Evolutionary conservation across 768 basidiomycete species (phyloP), one percentile per base, ranked within the genome.

Genomic region (Rhizopogon vulgaris): DNA sequence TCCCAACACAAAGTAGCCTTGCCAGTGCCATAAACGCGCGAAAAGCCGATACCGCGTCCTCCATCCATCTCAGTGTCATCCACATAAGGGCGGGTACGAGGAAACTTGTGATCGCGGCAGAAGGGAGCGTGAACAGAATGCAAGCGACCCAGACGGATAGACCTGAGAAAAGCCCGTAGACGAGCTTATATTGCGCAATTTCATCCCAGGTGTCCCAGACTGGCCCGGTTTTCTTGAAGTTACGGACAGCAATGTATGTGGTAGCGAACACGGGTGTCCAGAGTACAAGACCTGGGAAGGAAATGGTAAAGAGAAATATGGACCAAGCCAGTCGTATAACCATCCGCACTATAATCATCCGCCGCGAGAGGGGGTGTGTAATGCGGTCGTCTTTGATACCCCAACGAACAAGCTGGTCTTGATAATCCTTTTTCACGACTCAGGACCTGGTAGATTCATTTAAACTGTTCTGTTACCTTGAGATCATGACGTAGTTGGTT

Each of bases 121-220:
- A 66, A 3, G 83, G 87, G 59, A 87, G 73, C 0, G 88, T 89
- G 38, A 84, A 34, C 34, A 83, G 34, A 27, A 82, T 69, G 11
- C 78, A 68, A 15, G 65, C 54, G 32, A 75, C 49, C 81, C 88
- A 91, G 28, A 91, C 87, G 48, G 76, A 70, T 3, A 87, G 53
- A 1, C 89, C 90, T 0, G 89, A 84, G 8, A 83, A 60, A 32
- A 94, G 76, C 9, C 92, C 92, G 59, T 90, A 90, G 18, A 85
- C 80, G 49, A 93, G 82, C 65, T 92, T 93, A 68, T 90, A 88
- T 63, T 93, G 88, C 10, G 90, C 88, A 56, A 93, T 90, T 64
- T 93, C 90, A 60, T 93, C 91, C 78, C 82, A 91, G 0, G 88
- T 91, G 62, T 93, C 87, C 72, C 85, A 87, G 36, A 87, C 77